Percentiles rank a stretch among this genome's conserved stretches.
These are phyloP conservation scores for Scedosporium aurantiacum DNA, from an alignment of 2,329 filamentous ascomycete species.

Conservation along the genomic window DNA sequence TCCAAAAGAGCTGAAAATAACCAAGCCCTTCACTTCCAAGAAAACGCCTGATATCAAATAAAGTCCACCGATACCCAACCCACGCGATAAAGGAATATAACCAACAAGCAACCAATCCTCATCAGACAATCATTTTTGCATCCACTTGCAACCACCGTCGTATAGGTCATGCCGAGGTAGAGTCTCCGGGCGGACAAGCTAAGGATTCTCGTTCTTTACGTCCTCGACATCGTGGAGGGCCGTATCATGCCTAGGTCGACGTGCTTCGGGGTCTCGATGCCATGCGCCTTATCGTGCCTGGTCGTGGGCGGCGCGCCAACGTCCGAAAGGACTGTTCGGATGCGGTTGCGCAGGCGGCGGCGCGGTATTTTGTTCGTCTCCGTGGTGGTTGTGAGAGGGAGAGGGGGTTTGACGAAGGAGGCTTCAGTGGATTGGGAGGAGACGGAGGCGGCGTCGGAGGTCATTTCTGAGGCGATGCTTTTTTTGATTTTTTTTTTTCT, in stretches of 20 bases:
- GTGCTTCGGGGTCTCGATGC: slow-evolving; percentile 9
- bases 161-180: too few species aligned
- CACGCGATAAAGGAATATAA: background rate
- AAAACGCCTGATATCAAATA: background rate
- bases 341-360: slow-evolving; percentile 1
- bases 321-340: slow-evolving; percentile 10
- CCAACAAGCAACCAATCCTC: background rate
- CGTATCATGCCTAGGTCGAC: slow-evolving; percentile 10
- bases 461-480: background rate
- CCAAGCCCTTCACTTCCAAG: background rate
- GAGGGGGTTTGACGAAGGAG: background rate
- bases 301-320: slow-evolving; percentile 11
- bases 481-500: background rate
- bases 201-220: background rate
- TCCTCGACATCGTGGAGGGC: slow-evolving; percentile 8
- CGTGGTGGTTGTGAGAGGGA: background rate
- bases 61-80: background rate
- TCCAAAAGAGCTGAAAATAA: background rate
- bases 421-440: slow-evolving; percentile 1
- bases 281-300: slow-evolving; percentile 10
- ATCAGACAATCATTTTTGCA: too few species aligned
- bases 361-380: background rate
- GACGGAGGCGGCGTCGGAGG: slow-evolving; percentile 3
- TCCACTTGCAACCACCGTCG: too few species aligned
- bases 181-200: too few species aligned